A percentile compares a stretch with the other conserved stretches of the same genome.
These are phyloP conservation scores for Chloromonas sp. DNA, from an alignment of 163 green algal species.

Conservation along the genomic window DNA sequence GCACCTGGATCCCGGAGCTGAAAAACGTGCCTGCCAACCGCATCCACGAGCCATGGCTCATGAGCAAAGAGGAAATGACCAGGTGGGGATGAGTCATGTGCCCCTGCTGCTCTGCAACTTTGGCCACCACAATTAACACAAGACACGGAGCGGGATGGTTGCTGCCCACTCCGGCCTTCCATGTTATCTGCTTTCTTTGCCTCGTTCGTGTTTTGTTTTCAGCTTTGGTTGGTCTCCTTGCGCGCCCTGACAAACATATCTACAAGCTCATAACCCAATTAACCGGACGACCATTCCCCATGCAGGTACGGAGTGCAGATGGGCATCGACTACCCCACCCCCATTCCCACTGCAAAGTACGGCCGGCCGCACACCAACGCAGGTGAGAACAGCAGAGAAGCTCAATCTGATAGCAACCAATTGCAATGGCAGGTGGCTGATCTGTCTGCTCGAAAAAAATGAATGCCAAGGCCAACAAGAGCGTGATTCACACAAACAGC, in stretches of 20 bases:
- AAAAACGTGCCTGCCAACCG: slow-evolving; percentile 49
- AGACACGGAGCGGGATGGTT: no score
- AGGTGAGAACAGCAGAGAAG: not conserved
- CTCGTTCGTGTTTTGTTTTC: not conserved
- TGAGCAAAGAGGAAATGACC: slow-evolving; percentile 56
- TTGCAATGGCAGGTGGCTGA: no score
- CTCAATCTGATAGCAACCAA: not conserved
- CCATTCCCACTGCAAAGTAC: slow-evolving; percentile 27
- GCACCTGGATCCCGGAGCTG: slow-evolving; percentile 87
- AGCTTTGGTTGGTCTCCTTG: no score
- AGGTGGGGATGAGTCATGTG: slow-evolving; percentile 5
- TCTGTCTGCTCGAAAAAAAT: no score
- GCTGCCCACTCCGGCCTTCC: not conserved
- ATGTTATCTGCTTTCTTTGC: not conserved
- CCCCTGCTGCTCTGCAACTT: no score
- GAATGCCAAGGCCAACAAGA: no score
- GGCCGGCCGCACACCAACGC: slow-evolving; percentile 8
- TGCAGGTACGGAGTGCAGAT: slow-evolving; percentile 54
- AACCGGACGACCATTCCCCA: no score
- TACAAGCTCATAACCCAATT: no score
- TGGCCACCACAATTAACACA: no score
- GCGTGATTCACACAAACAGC: no score
- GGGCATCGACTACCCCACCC: slow-evolving; percentile 63
- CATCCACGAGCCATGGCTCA: slow-evolving; percentile 81
- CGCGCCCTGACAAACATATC: no score